Evolutionary conservation across 805 yeast genomes (phyloP), one percentile per base, ranked within the genome.

Genomic region (Candida chauliodis): DNA sequence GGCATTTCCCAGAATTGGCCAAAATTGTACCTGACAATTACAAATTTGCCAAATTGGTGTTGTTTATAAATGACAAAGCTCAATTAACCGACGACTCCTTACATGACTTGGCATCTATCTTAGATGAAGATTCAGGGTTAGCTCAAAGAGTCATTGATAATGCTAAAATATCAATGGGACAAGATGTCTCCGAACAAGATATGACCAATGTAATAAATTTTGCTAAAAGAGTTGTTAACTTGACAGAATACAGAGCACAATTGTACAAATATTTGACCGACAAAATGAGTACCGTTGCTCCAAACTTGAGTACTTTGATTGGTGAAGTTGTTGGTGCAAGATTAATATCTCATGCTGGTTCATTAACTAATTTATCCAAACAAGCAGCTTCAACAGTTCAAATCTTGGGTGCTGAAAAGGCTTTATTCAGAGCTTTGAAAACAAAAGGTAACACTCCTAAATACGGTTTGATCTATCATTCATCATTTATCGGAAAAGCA

Each of bases 311-410:
- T 35, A 96, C 91, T 63, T 79, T 93, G 63, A 91, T 93, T 59
- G 99, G 99, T 64, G 99, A 93, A 74, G 93, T 91, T 63, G 95
- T 93, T 51, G 99, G 99, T 71, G 99, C 99, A 34, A 80, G 99
- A 68, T 78, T 93, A 56, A 93, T 93, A 50, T 91, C 99, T 43
- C 98, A 93, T 57, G 97, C 99, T 46, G 99, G 99, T 68, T 89
- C 97, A 52, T 77, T 93, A 63, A 90, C 96, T 48, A 91, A 85
- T 71, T 73, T 93, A 63, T 89, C 98, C 43, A 93, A 93, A 64
- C 96, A 90, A 72, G 98, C 99, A 56, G 99, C 99, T 41, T 93
- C 99, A 17, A 93, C 99, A 43, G 97, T 93, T 44, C 99, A 93
- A 76, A 89, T 89, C 54, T 76, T 89, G 59, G 97, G 97, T 70